Base-by-base conservation (phyloP, 148 eudicot species). In the Nyssa sinensis region DNA sequence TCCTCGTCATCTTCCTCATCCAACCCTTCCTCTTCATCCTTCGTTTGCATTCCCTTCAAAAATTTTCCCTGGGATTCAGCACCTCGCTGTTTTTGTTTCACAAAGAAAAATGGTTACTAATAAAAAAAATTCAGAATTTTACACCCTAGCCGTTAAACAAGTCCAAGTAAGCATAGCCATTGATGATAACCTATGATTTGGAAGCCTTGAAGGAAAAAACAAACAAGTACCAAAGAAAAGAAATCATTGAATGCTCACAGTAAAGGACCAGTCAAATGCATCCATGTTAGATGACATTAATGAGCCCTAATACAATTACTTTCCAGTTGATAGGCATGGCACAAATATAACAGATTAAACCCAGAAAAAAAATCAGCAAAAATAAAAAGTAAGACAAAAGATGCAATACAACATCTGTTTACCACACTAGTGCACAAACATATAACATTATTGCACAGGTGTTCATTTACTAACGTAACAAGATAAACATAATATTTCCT, bases 1-100 rank as follows among this genome's bases (percentile, higher is more conserved):
- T 87, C 90, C 12, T 87, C 88, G 11, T 84, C 86, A 9, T 79
- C 86, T 32, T 87, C 90, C 51, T 87, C 91, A 14, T 85, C 87
- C 69, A 77, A 23, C 12, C 82, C 88, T 19, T 82, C 83, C 51
- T 78, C 85, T 21, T 77, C 84, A 41, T 81, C 84, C 65, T 81
- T 78, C 24, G 64, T 72, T 62, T 61, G 67, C 61, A 73, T 11
- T 7, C 23, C 59, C 76, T 70, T 74, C 16, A 62, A 8, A 28
- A 24, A 69, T 71, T 78, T 78, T 24, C 24, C 66, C 75, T 60
- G 78, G 34, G 72, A 51, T 70, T 70, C 75, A 27, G 77, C 49
- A 34, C 66, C 70, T 65, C 74, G 75, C 81, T 78, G 75, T 64
- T 27, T 62, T 63, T 17, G 17, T 62, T 25, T 64, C 31, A 41